These are phyloP conservation scores for Apocynum venetum DNA, from an alignment of 257 asterid genomes.

Conservation along the genomic window DNA sequence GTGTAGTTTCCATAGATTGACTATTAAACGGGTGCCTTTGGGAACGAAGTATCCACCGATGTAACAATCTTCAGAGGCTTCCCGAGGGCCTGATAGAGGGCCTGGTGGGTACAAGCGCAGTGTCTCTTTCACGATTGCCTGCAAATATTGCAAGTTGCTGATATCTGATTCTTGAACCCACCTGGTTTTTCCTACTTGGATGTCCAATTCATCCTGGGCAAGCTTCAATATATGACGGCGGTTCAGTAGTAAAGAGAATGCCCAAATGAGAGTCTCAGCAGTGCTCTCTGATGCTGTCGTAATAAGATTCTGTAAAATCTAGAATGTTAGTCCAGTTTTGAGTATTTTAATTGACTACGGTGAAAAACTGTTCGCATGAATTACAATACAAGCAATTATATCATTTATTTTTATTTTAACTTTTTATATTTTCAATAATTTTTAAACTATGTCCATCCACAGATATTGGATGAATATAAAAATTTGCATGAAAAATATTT, in stretches of 20 bases:
- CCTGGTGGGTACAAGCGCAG: slow-evolving; percentile 65
- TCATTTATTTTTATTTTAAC: too few relatives aligned
- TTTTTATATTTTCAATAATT: too few relatives aligned
- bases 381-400: too few relatives aligned
- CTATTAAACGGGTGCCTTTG: slow-evolving; percentile 44
- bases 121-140: slow-evolving; percentile 51
- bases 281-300: slow-evolving; percentile 58
- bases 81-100: slow-evolving; percentile 50
- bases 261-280: slow-evolving; percentile 50
- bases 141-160: slow-evolving; percentile 33
- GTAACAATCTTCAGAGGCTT: slow-evolving; percentile 41
- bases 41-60: slow-evolving; percentile 26
- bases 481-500: too few relatives aligned
- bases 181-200: slow-evolving; percentile 32
- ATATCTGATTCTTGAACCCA: slow-evolving; percentile 57
- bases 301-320: slow-evolving; percentile 32
- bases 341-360: background rate
- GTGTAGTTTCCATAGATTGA: slow-evolving; percentile 54
- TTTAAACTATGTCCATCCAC: too few relatives aligned
- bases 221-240: slow-evolving; percentile 13
- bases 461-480: too few relatives aligned
- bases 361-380: too few relatives aligned
- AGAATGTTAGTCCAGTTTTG: too few relatives aligned
- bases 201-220: slow-evolving; percentile 44
- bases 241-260: slow-evolving; percentile 45